Percentiles rank a stretch among this genome's conserved stretches.
Conservation (phyloP, 495 filamentous ascomycete genomes). For the Margaritispora aquatica region DNA sequence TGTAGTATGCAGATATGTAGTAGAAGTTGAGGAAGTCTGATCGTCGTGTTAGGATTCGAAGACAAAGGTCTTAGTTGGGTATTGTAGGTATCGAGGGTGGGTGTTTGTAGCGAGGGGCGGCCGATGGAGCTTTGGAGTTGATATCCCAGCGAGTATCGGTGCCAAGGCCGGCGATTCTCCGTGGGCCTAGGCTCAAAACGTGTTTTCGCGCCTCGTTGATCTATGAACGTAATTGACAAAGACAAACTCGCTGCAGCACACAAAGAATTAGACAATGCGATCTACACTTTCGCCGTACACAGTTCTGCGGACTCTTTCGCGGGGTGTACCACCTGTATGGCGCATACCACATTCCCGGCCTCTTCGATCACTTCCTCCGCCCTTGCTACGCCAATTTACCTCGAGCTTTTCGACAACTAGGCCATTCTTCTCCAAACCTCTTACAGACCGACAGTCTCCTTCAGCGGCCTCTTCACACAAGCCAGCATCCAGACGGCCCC, state of each 20-base stretch:
- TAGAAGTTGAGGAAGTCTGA: background rate
- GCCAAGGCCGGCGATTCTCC: background rate
- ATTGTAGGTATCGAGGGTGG: background rate
- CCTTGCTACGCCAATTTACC: constrained; percentile 1
- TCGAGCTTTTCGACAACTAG: background rate
- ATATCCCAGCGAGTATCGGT: background rate
- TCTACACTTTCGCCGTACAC: constrained; percentile 19
- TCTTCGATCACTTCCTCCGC: constrained; percentile 18
- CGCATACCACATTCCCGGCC: background rate
- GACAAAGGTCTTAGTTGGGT: too few species aligned
- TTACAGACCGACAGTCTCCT: background rate
- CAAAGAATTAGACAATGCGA: constrained; percentile 1
- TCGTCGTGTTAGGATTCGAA: background rate
- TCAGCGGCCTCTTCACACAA: background rate
- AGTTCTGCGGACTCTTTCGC: constrained; percentile 33
- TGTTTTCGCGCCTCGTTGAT: background rate
- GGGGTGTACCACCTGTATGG: constrained; percentile 14
- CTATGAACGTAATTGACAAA: background rate
- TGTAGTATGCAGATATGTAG: too few species aligned
- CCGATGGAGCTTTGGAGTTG: background rate
- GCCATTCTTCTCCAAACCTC: background rate
- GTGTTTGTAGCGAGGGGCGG: background rate
- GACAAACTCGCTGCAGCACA: background rate
- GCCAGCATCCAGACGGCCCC: background rate
- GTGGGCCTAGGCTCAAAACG: background rate